These are phyloP conservation scores for Aspergillus japonicus DNA, from an alignment of 2,329 filamentous ascomycete genomes.

Conservation along the genomic window DNA sequence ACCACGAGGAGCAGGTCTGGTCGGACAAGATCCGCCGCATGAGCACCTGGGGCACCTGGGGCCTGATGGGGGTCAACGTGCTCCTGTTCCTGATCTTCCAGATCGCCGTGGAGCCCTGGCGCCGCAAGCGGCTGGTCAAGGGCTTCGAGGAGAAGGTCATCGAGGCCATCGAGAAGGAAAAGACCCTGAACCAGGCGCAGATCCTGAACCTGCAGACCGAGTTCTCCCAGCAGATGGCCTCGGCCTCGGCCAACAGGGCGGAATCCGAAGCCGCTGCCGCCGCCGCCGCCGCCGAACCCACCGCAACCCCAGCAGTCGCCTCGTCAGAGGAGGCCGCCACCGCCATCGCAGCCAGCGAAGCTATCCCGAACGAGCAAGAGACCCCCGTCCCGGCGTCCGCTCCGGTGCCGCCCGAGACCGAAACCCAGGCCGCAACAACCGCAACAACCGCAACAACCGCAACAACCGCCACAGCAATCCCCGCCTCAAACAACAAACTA, in stretches of 20 bases:
- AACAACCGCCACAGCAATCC: not conserved
- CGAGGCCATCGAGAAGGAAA: constrained; percentile 68
- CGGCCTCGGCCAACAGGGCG: not conserved
- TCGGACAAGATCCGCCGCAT: constrained; percentile 94
- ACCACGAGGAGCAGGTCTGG: constrained; percentile 99
- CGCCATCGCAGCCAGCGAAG: not conserved
- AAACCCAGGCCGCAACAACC: not conserved
- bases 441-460: not conserved
- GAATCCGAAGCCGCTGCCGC: not conserved
- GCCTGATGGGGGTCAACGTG: constrained; percentile 95
- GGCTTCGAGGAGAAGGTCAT: constrained; percentile 78
- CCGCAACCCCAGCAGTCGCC: constrained; percentile 5
- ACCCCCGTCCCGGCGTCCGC: not conserved
- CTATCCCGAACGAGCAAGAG: not conserved
- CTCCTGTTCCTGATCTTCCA: constrained; percentile 82
- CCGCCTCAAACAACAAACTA: not conserved
- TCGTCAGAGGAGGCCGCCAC: constrained; percentile 4
- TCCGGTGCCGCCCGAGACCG: not conserved
- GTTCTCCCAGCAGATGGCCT: not conserved
- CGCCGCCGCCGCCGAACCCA: not conserved
- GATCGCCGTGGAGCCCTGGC: constrained; percentile 90
- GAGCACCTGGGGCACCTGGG: constrained; percentile 98
- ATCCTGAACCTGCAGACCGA: constrained; percentile 1
- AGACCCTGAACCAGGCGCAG: constrained; percentile 33
- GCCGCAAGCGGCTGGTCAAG: constrained; percentile 73